Evolutionary conservation across 768 basidiomycete species (phyloP).

Genomic region (Solioccasus polychromus): DNA sequence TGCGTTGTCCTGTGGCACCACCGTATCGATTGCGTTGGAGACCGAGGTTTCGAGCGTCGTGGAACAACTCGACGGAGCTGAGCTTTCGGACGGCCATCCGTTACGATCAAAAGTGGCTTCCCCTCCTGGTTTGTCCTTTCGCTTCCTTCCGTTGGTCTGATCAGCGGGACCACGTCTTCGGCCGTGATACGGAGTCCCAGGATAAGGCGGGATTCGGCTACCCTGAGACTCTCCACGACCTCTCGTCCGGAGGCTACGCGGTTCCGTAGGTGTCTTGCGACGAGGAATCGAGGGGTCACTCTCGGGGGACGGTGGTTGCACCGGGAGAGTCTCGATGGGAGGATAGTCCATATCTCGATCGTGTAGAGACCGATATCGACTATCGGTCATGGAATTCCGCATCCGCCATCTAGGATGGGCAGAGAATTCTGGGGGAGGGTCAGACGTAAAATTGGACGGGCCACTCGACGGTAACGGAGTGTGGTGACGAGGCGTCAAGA

Average conservation of each 20-base stretch:
- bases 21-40: neutral
- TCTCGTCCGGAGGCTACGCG: slow-evolving; percentile 5
- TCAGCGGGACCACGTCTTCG: slow-evolving; percentile 6
- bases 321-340: slow-evolving; percentile 17
- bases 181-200: neutral
- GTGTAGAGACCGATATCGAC: neutral
- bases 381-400: neutral
- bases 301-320: slow-evolving; percentile 10
- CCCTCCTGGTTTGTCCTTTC: neutral
- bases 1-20: neutral
- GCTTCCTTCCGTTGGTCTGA: slow-evolving; percentile 2
- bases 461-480: neutral
- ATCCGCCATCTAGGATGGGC: slow-evolving; percentile 19
- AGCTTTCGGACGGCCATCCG: neutral
- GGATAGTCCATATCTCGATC: slow-evolving; percentile 8
- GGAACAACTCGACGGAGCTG: neutral
- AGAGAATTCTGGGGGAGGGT: slow-evolving; percentile 1
- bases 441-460: neutral
- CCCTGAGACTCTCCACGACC: neutral
- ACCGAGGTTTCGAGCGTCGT: neutral
- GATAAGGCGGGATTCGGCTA: neutral
- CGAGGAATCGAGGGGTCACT: neutral
- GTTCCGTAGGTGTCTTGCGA: slow-evolving; percentile 10
- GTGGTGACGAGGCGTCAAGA: neutral
- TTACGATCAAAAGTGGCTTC: neutral